These are phyloP conservation scores for Astragalus glycyphyllos DNA, from an alignment of 306 rosid species.

Conservation along the genomic window DNA sequence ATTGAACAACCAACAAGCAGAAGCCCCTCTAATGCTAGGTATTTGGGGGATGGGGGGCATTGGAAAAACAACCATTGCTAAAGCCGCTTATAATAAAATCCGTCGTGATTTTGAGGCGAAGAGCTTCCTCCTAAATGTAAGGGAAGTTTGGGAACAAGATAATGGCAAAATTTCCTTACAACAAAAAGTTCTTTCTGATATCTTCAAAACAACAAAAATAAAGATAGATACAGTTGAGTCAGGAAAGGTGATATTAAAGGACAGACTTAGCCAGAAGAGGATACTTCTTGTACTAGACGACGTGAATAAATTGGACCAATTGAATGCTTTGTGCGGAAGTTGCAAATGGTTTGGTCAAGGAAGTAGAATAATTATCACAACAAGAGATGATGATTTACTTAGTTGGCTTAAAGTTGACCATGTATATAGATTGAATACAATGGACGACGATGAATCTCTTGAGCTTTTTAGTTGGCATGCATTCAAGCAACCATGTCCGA, in stretches of 20 bases:
- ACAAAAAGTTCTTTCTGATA: background rate
- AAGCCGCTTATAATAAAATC: background rate
- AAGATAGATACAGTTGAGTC: conserved; percentile 6
- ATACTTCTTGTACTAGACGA: background rate
- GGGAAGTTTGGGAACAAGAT: background rate
- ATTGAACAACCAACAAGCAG: background rate
- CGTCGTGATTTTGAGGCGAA: background rate
- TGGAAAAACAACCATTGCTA: background rate
- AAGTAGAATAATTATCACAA: conserved; percentile 14
- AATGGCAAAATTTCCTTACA: conserved; percentile 9
- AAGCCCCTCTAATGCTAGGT: background rate
- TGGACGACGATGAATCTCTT: background rate
- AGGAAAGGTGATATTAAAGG: background rate
- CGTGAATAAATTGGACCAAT: background rate
- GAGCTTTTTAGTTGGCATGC: conserved; percentile 24
- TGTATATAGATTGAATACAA: background rate
- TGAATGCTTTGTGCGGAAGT: conserved; percentile 1
- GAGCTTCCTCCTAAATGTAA: conserved; percentile 2
- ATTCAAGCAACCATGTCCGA: background rate
- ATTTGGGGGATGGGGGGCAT: background rate
- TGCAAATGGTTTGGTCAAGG: background rate
- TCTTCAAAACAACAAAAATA: background rate
- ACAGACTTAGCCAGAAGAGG: background rate
- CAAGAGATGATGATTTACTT: background rate
- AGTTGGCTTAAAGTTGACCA: background rate